Base-by-base conservation (phyloP, 129 eudicot species). In the Ambrosia trifida region DNA sequence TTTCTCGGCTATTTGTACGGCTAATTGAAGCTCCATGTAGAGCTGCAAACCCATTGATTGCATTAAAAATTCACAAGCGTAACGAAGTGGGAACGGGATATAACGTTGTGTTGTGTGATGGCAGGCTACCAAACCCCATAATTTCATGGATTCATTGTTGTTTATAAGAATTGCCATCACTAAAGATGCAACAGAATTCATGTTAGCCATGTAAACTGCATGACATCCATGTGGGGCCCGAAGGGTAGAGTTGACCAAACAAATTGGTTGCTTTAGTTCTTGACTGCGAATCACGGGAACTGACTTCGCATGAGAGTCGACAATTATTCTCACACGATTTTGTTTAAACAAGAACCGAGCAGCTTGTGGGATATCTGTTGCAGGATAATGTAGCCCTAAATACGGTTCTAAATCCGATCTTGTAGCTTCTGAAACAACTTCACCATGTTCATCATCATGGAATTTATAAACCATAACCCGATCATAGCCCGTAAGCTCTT, bases 371-470 rank as follows among this genome's bases (percentile, higher is more conserved):
- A 89, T 76, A 68, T 89, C 96, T 12, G 80, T 84, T 20, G 91
- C 89, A 30, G 96, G 96, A 76, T 86, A 86, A 46, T 89, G 96
- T 63, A 86, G 51, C 19, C 96, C 96, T 72, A 86, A 49, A 73
- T 89, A 89, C 0, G 96, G 89, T 51, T 89, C 90, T 47, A 84
- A 69, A 68, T 76, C 92, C 14, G 89, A 79, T 76, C 84, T 72
- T 36, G 78, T 80, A 70, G 78, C 79, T 53, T 89, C 96, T 3
- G 96, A 78, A 58, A 84, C 57, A 66, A 89, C 83, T 76, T 89
- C 96, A 36, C 96, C 96, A 33, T 89, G 96, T 31, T 82, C 78
- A 67, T 89, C 96, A 10, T 86, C 96, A 43, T 89, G 96, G 77
- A 89, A 89, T 72, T 82, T 89, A 72, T 84, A 86, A 16, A 76